Percentiles rank a stretch among this genome's conserved stretches.
These are phyloP conservation scores for Dendrobium huoshanense DNA, from an alignment of 106 monocot species.

Conservation along the genomic window DNA sequence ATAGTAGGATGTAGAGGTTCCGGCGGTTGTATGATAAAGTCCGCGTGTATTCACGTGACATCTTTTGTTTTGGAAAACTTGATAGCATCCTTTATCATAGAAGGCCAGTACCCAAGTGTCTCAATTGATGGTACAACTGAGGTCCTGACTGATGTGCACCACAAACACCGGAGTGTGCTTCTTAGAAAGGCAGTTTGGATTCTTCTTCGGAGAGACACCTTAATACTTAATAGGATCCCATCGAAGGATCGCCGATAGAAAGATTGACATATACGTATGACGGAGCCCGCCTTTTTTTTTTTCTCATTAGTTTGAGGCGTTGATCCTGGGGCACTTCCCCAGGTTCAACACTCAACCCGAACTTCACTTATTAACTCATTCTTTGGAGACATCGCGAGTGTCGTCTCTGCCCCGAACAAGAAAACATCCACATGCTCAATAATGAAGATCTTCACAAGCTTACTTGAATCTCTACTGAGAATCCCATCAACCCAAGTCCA, in stretches of 20 bases:
- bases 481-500: background rate
- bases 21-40: background rate
- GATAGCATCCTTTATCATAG: background rate
- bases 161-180: conserved; percentile 5
- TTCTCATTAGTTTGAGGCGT: conserved; percentile 3
- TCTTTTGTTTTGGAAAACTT: too few species aligned
- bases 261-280: background rate
- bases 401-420: conserved; percentile 1
- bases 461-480: conserved; percentile 3
- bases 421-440: conserved; percentile 5
- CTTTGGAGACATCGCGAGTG: conserved; percentile 6
- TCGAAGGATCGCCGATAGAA: background rate
- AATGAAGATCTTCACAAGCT: conserved; percentile 4
- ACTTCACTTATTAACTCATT: conserved; percentile 5
- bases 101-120: background rate
- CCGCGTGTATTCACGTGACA: too few species aligned
- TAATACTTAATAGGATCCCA: background rate
- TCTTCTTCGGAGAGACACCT: background rate
- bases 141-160: conserved; percentile 1
- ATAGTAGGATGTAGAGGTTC: background rate
- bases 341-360: background rate
- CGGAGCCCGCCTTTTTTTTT: background rate
- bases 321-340: background rate
- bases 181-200: background rate
- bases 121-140: background rate